These are phyloP conservation scores for Periglandula ipomoeae DNA, from an alignment of 2,329 filamentous ascomycete species.

Conservation along the genomic window DNA sequence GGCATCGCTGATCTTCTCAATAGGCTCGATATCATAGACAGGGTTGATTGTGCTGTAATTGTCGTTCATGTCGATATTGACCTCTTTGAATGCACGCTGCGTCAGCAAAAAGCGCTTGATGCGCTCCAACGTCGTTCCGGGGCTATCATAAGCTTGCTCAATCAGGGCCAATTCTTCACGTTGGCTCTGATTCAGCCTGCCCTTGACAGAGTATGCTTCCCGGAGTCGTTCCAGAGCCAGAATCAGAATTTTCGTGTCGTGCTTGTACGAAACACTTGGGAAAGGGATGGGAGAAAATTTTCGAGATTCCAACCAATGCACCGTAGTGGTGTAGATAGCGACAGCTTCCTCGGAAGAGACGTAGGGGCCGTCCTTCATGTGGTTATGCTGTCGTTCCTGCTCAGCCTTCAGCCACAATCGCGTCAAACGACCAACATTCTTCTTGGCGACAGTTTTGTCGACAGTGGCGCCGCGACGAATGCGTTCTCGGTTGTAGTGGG, in stretches of 20 bases:
- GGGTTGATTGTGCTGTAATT: constrained; percentile 99
- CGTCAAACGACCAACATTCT: constrained; percentile 91
- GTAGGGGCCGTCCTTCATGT: constrained; percentile 98
- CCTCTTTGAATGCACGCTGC: constrained; percentile 97
- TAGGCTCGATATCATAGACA: constrained; percentile 96
- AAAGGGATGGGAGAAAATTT: constrained; percentile 99
- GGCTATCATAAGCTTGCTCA: constrained; percentile 96
- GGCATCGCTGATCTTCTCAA: constrained; percentile 98
- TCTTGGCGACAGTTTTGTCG: constrained; percentile 98
- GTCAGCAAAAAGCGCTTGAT: constrained; percentile 98
- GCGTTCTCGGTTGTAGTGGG: constrained; percentile 96
- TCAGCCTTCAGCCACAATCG: constrained; percentile 96
- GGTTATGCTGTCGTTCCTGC: constrained; percentile 97
- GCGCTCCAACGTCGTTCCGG: constrained; percentile 86
- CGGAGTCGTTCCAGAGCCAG: constrained; percentile 85
- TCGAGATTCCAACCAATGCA: constrained; percentile 96
- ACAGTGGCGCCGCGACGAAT: constrained; percentile 94
- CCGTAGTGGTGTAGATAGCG: constrained; percentile 96
- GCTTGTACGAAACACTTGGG: constrained; percentile 97
- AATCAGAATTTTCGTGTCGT: constrained; percentile 98
- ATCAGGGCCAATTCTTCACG: constrained; percentile 94
- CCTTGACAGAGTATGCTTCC: constrained; percentile 96
- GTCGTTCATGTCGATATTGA: constrained; percentile 99
- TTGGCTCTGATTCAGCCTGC: constrained; percentile 91
- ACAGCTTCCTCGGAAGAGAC: constrained; percentile 98